Evolutionary conservation across 78 protist genomes (phyloP).

Genomic region (Carpediemonas membranifera): DNA sequence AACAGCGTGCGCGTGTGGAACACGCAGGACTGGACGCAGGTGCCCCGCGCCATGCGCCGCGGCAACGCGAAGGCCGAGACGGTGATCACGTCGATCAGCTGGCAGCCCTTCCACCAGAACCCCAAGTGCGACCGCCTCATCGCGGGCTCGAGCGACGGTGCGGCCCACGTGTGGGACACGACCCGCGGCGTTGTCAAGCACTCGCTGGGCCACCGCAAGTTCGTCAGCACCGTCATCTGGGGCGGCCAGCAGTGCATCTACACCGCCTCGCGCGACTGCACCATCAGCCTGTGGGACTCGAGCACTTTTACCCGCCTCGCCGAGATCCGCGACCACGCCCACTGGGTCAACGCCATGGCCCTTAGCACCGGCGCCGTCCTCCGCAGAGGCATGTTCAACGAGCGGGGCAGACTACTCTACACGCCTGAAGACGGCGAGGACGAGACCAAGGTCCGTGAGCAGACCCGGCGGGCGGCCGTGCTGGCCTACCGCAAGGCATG

Average conservation of each 20-base stretch:
- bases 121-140: background rate
- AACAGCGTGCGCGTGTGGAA: conserved; percentile 87
- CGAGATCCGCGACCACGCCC: too few relatives aligned
- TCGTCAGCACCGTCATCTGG: conserved; percentile 83
- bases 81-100: too few relatives aligned
- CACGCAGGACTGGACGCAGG: conserved; percentile 61
- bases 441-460: too few relatives aligned
- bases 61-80: too few relatives aligned
- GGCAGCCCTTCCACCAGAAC: too few relatives aligned
- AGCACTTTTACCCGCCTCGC: too few relatives aligned
- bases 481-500: too few relatives aligned
- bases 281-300: conserved; percentile 65
- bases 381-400: conserved; percentile 74
- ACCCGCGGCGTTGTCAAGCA: background rate
- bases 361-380: conserved; percentile 75
- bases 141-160: background rate
- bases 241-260: conserved; percentile 81
- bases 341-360: conserved; percentile 89
- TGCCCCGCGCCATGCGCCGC: too few relatives aligned
- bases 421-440: too few relatives aligned
- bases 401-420: too few relatives aligned
- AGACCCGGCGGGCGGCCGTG: too few relatives aligned
- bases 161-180: background rate
- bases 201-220: conserved; percentile 68
- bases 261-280: conserved; percentile 78